Evolutionary conservation across 176 grass and related monocot genomes (phyloP), one percentile per base, ranked within the genome.

Genomic region (Coix lacrymajobi): DNA sequence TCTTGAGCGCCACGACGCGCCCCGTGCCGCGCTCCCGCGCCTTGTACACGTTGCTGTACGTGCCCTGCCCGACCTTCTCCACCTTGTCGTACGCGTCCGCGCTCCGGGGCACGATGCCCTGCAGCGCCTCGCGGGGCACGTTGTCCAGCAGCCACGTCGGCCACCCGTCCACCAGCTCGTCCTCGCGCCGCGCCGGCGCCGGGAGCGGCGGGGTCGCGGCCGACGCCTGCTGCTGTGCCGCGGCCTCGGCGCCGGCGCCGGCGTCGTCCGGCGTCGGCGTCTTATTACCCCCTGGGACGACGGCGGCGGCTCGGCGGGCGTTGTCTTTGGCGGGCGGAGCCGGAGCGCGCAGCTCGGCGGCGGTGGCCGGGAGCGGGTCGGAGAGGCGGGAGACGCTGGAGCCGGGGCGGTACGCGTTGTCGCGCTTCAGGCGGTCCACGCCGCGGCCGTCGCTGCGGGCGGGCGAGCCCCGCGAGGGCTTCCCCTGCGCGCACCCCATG

Each of bases 41-140:
- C 84, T 93, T 92, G 78, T 92, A 92, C 78, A 92, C 90, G 75
- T 92, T 92, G 86, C 90, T 92, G 83, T 92, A 92, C 64, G 90
- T 92, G 14, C 90, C 90, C 71, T 92, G 90, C 8, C 90, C 91
- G 14, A 92, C 74, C 85, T 94, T 91, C 30, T 91, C 89, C 49
- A 94, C 66, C 84, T 94, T 91, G 72, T 94, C 89, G 79, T 89
- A 94, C 4, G 86, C 87, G 73, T 94, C 89, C 19, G 92, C 89
- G 72, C 92, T 94, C 40, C 46, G 74, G 26, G 89, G 84, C 11
- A 91, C 83, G 56, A 91, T 86, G 12, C 86, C 92, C 3, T 80
- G n/a, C 7, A 94, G 92, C 20, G 79, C 79, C 72, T 89, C 86
- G 2, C 80, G 68, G 1, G 86, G 86, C 17, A 91, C 83, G 81